Evolutionary conservation across 495 filamentous ascomycete genomes (phyloP), one percentile per base, ranked within the genome.

Genomic region (Podospora pseudopauciseta): DNA sequence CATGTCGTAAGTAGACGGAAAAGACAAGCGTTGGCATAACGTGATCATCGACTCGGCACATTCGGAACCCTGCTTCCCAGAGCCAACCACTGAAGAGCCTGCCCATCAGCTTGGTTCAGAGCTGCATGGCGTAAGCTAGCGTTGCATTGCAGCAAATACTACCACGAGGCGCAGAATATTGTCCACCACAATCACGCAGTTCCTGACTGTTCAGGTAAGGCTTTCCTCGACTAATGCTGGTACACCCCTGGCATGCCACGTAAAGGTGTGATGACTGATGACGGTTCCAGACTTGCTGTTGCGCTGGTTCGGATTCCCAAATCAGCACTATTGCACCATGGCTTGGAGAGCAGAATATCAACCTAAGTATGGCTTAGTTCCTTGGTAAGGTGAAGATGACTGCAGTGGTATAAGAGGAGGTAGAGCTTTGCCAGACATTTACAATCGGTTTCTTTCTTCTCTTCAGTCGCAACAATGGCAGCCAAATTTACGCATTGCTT

Each of bases 101-200:
- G 30, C 30, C 30, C 30, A 32, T 32, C 30, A 32, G 30, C 7
- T 4, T 7, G 30, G 30, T 32, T 32, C 30, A 1, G 7, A 5
- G 30, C 30, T 32, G 30, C 30, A 32, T 7, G 11, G 54, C 54
- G 6, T 56, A 18, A 56, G 54, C 54, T 56, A 56, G 54, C 19
- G 54, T 56, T 20, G 19, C 54, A 56, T 56, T 20, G 54, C 19
- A 20, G 54, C 6, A 20, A 20, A 32, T 32, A 32, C 30, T 32
- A 32, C 30, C 30, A 56, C 6, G 54, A 56, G 54, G 54, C 54
- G 54, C 54, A 56, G 15, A 56, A 56, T 56, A 56, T 56, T 56
- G 54, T 18, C 54, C 16, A 13, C 16, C 6, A 56, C 4, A 4
- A 56, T 19, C 54, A 56, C 54, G 30, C 30, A 5, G 30, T 32